Percentiles rank a stretch among this genome's conserved stretches.
Evolutionary conservation across 2,329 filamentous ascomycete species (phyloP).

Genomic region (Cladosporium cucumerinum): DNA sequence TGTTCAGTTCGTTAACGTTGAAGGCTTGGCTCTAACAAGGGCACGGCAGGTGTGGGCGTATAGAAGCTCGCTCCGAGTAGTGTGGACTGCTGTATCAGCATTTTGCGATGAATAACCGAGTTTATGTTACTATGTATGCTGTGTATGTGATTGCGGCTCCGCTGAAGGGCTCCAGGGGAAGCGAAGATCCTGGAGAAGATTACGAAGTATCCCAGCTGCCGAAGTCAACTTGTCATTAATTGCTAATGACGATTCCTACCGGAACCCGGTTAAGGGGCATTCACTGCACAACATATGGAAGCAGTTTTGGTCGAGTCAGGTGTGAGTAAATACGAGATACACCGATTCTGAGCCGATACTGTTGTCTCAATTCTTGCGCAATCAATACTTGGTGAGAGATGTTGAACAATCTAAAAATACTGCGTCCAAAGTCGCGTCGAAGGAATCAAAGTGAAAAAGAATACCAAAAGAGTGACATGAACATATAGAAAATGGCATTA

Average conservation of each 20-base stretch:
- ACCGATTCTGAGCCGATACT: neutral
- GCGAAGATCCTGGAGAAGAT: neutral
- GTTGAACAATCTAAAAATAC: neutral
- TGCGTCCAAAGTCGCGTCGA: neutral
- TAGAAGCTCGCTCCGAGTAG: neutral
- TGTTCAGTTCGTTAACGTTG: neutral
- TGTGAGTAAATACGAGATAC: neutral
- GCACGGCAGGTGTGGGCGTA: neutral
- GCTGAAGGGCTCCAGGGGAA: neutral
- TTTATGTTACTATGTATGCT: neutral
- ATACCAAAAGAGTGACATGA: neutral
- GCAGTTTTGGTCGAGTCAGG: too few relatives aligned
- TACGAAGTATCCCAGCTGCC: neutral
- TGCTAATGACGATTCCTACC: neutral
- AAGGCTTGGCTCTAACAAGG: constrained; percentile 9
- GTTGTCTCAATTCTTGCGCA: neutral
- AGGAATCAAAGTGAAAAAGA: neutral
- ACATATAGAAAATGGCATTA: constrained; percentile 5
- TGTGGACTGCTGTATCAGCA: neutral
- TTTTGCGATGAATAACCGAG: neutral
- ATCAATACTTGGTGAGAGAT: neutral
- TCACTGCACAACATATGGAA: neutral
- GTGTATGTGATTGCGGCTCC: neutral
- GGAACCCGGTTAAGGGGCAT: neutral
- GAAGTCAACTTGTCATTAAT: neutral